These are phyloP conservation scores for Camelina laxa DNA, from an alignment of 345 rosid species.

Conservation along the genomic window DNA sequence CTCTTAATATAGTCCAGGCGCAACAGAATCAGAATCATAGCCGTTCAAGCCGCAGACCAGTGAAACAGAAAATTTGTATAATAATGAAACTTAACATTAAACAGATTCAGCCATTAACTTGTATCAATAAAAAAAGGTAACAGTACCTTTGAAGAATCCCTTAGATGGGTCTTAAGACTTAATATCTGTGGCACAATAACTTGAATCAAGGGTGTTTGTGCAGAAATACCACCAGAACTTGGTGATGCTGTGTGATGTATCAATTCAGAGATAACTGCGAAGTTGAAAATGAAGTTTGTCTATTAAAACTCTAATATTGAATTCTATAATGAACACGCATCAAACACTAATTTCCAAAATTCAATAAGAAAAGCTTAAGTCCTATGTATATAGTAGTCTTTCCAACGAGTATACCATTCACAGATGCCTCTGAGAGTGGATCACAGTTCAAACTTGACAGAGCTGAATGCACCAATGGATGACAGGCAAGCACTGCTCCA, in stretches of 20 bases:
- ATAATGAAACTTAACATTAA: conserved; percentile 14
- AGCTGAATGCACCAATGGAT: conserved; percentile 88
- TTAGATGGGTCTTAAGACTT: conserved; percentile 77
- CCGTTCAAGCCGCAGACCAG: conserved; percentile 33
- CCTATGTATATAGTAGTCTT: conserved; percentile 11
- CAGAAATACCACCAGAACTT: conserved; percentile 78
- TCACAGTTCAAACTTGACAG: conserved; percentile 88
- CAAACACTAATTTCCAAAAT: conserved; percentile 16
- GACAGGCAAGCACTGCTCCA: conserved; percentile 83
- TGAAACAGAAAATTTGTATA: conserved; percentile 21
- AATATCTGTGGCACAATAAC: conserved; percentile 90
- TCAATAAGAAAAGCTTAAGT: conserved; percentile 18
- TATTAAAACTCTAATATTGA: conserved; percentile 17
- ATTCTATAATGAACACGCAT: neutral
- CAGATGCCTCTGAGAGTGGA: conserved; percentile 93
- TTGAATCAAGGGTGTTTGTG: conserved; percentile 91
- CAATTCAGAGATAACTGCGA: conserved; percentile 90
- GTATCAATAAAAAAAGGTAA: conserved; percentile 9
- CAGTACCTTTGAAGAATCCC: conserved; percentile 87
- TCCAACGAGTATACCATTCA: conserved; percentile 71
- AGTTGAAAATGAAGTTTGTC: conserved; percentile 21
- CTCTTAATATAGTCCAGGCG: conserved; percentile 12
- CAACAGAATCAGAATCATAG: conserved; percentile 16
- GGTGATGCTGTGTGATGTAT: conserved; percentile 83
- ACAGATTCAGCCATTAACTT: conserved; percentile 20